Evolutionary conservation across 495 filamentous ascomycete genomes (phyloP), one percentile per base, ranked within the genome.

Genomic region (Xylaria flabelliformis): DNA sequence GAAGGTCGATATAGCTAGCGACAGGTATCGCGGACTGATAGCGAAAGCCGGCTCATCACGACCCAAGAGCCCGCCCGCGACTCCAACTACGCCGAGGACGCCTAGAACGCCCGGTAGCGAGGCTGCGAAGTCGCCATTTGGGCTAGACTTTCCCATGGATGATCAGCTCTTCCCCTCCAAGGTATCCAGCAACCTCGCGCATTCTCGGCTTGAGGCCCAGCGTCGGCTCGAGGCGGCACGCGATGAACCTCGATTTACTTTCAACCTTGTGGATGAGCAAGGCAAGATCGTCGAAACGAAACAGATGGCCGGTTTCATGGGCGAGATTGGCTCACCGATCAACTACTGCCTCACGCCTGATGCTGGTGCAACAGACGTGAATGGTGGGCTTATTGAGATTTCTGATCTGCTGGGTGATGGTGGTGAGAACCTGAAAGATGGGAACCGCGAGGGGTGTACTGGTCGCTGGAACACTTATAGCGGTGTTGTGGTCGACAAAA

Each of bases 271-370:
- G 3, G 84, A 90, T 64, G 88, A 89, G 70, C 80, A 85, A 62
- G 85, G 85, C 0, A 67, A 39, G 2, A 51, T 82, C 1, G 61
- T 78, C 15, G 85, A 88, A 56, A 83, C 82, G 17, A 82, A 85
- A 64, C 81, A 83, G 8, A 75, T 92, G 5, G 85, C 84, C 4
- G 85, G 84, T 0, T 93, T 88, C 77, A 77, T 93, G 17, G 91
- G 91, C 12, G 78, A 79, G 6, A 78, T 89, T 46, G 85, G 82
- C 63, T 87, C 83, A n/a, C 77, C 79, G 66, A 88, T 93, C 32
- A 68, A 73, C n/a, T 93, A 93, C 70, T 81, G 79, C 15, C 77
- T 93, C 17, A 76, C 82, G 55, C 85, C 90, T 1, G 90, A 92
- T 71, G 74, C 84, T 0, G 86, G 85, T 12, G 90, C 86, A 29